These are phyloP conservation scores for Diutina sp. DNA, from an alignment of 1,139 yeast genomes.

Conservation along the genomic window DNA sequence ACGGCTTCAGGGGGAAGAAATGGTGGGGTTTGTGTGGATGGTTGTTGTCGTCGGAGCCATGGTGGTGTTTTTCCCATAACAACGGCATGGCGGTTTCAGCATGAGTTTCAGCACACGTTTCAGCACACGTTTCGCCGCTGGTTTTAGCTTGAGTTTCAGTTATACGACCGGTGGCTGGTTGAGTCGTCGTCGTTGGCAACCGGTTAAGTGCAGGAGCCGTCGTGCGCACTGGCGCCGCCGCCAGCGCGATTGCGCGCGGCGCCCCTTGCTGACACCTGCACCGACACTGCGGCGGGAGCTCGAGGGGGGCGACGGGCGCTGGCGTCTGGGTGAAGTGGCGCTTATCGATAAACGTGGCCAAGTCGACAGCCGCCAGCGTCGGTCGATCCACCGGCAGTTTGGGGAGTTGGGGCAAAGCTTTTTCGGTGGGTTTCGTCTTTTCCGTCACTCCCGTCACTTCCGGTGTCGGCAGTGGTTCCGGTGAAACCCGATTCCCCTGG, in stretches of 20 bases:
- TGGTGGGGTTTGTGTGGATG: not conserved
- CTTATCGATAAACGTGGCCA: not conserved
- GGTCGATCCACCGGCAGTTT: not conserved
- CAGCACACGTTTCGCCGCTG: too few species aligned
- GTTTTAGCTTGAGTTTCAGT: too few species aligned
- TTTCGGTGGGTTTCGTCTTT: not conserved
- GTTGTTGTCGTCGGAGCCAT: not conserved
- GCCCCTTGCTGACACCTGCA: not conserved
- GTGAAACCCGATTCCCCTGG: not conserved
- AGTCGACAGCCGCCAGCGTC: not conserved
- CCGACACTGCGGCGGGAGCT: not conserved
- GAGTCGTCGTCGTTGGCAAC: not conserved
- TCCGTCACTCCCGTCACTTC: not conserved
- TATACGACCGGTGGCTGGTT: not conserved
- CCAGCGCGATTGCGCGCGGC: not conserved
- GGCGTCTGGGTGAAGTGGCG: not conserved
- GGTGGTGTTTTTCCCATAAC: not conserved
- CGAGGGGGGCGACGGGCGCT: not conserved
- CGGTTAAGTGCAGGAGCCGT: not conserved
- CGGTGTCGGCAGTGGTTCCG: not conserved
- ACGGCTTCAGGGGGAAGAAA: not conserved
- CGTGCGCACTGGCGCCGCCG: not conserved
- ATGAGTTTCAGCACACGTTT: too few species aligned
- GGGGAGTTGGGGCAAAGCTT: not conserved
- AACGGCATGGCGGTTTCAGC: not conserved